A percentile compares a stretch with the other conserved stretches of the same genome.
Evolutionary conservation across 2,329 filamentous ascomycete species (phyloP).

Genomic region (Calonectria hawksworthii): DNA sequence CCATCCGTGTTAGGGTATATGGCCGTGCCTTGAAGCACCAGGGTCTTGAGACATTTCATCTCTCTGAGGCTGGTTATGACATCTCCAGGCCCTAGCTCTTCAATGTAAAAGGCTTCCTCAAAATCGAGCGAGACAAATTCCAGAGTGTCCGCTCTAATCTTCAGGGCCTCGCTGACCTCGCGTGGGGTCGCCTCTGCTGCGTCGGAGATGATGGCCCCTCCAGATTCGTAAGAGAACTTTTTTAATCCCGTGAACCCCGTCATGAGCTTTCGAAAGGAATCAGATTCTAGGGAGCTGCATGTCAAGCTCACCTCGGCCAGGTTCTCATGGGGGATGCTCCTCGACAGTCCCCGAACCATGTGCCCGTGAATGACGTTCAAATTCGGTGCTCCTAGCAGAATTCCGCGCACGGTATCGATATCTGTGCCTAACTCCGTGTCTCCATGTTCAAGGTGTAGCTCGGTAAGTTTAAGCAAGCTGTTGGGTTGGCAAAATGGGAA

Average conservation of each 20-base stretch:
- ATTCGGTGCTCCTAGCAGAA: constrained; percentile 10
- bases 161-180: not conserved
- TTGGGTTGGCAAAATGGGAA: constrained; percentile 11
- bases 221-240: constrained; percentile 6
- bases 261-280: not conserved
- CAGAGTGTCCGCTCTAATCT: not conserved
- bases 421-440: not conserved
- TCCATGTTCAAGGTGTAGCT: not conserved
- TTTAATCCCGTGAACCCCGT: not conserved
- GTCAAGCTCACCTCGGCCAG: not conserved
- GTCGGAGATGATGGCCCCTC: not conserved
- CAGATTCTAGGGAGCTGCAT: not conserved
- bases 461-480: not conserved
- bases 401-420: not conserved
- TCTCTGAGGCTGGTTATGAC: constrained; percentile 5
- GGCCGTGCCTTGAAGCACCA: not conserved
- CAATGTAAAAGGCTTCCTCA: not conserved
- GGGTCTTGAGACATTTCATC: constrained; percentile 2
- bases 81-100: not conserved
- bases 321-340: not conserved
- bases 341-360: not conserved
- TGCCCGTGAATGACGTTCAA: not conserved
- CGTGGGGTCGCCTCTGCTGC: not conserved
- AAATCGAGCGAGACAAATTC: constrained; percentile 1
- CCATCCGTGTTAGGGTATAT: not conserved